phyloP scores from a whole-genome alignment of 257 asterid species.

The Datura wrightii region DNA sequence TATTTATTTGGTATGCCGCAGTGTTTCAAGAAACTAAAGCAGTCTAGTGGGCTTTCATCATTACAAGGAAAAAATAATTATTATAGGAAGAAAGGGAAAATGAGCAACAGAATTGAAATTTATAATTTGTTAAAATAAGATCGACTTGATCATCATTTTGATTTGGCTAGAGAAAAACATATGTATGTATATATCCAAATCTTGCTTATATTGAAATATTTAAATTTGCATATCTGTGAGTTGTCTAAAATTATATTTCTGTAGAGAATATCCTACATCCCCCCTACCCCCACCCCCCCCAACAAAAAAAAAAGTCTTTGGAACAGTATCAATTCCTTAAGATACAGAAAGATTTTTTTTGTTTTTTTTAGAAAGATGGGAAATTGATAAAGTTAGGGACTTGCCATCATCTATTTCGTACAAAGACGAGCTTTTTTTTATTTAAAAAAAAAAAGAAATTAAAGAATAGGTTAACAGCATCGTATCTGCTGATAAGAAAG shows the following conservation, averaged over 20 bases:
- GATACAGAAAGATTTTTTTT: neutral
- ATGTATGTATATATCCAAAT: neutral
- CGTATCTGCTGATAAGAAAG: constrained; percentile 12
- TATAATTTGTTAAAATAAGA: constrained; percentile 7
- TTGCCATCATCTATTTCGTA: neutral
- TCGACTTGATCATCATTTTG: neutral
- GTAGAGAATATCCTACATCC: too few species aligned
- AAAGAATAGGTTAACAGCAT: neutral
- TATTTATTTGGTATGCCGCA: neutral
- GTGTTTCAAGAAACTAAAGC: neutral
- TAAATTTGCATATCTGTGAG: neutral
- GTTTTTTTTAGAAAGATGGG: neutral
- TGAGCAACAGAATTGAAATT: neutral
- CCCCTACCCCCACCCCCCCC: too few species aligned
- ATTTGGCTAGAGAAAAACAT: neutral
- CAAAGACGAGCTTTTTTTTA: too few species aligned
- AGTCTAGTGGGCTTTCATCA: neutral
- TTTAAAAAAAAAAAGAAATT: neutral
- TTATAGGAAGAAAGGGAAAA: neutral
- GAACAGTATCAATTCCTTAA: constrained; percentile 26
- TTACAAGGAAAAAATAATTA: neutral
- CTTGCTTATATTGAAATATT: constrained; percentile 1
- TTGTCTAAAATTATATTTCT: neutral
- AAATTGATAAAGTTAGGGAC: neutral
- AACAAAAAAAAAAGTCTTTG: neutral